These are phyloP conservation scores for Xylaria longipes DNA, from an alignment of 495 filamentous ascomycete genomes.

Conservation along the genomic window DNA sequence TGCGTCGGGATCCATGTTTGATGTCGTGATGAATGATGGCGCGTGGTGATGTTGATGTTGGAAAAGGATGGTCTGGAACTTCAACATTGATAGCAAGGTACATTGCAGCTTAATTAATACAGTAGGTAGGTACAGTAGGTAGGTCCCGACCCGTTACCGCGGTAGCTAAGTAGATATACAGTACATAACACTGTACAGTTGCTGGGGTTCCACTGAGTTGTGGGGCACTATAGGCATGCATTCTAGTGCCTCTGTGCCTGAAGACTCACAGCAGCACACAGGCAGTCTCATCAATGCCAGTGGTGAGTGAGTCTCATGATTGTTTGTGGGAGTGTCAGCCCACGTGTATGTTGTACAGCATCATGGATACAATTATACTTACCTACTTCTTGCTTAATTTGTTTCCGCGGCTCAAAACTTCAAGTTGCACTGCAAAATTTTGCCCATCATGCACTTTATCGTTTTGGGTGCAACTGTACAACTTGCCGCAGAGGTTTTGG, in stretches of 20 bases:
- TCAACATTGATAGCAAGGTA: neutral
- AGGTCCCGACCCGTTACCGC: too few relatives aligned
- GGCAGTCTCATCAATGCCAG: neutral
- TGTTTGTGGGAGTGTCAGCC: neutral
- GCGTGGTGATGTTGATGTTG: slow-evolving; percentile 1
- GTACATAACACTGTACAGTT: neutral
- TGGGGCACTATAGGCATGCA: neutral
- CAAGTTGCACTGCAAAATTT: neutral
- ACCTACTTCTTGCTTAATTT: neutral
- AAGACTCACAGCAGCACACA: neutral
- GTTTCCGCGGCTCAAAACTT: neutral
- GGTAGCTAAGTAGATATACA: neutral
- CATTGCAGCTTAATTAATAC: neutral
- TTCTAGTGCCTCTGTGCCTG: neutral
- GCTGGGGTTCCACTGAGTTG: neutral
- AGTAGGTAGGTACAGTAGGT: too few relatives aligned
- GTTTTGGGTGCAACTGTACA: neutral
- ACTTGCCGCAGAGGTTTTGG: neutral
- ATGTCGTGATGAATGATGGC: neutral
- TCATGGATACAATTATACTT: neutral
- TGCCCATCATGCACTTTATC: neutral
- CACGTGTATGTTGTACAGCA: neutral
- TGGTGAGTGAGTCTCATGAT: slow-evolving; percentile 5
- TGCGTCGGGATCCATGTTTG: neutral
- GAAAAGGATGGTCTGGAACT: neutral